Percentiles rank a stretch among this genome's conserved stretches.
These are phyloP conservation scores for Alliaria petiolata DNA, from an alignment of 345 rosid genomes.

Conservation along the genomic window DNA sequence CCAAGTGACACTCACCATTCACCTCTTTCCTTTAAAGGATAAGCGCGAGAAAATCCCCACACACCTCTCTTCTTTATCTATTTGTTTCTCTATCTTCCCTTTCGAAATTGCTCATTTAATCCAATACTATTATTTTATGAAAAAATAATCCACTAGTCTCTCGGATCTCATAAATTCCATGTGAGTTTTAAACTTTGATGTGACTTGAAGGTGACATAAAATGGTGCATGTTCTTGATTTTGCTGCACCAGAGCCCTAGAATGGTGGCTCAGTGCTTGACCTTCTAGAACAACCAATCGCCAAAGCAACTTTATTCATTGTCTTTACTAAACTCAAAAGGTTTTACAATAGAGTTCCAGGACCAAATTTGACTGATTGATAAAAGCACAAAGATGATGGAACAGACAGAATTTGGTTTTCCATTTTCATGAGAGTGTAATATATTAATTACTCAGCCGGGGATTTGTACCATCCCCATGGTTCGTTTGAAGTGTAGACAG, in stretches of 20 bases:
- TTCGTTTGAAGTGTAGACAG: slow-evolving; percentile 63
- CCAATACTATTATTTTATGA: not conserved
- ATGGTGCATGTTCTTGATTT: slow-evolving; percentile 5
- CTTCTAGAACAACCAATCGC: slow-evolving; percentile 1
- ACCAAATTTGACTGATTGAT: slow-evolving; percentile 1
- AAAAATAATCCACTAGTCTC: not conserved
- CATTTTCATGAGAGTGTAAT: not conserved
- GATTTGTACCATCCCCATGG: slow-evolving; percentile 93
- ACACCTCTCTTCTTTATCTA: not conserved
- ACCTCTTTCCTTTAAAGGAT: slow-evolving; percentile 15
- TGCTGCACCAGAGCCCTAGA: not conserved
- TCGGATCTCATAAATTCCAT: slow-evolving; percentile 6
- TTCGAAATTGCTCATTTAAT: not conserved
- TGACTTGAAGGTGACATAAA: slow-evolving; percentile 33
- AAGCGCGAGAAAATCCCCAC: slow-evolving; percentile 3
- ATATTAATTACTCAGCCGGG: slow-evolving; percentile 35
- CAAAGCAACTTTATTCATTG: slow-evolving; percentile 7
- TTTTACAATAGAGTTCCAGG: not conserved
- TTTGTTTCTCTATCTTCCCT: not conserved
- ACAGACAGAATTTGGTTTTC: not conserved
- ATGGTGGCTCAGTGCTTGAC: not conserved
- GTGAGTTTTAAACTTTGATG: slow-evolving; percentile 26
- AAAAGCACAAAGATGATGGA: not conserved
- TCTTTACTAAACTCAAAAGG: not conserved
- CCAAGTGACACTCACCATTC: slow-evolving; percentile 25